Evolutionary conservation across 148 eudicot species (phyloP).

Genomic region (Chenopodium berlandieri): DNA sequence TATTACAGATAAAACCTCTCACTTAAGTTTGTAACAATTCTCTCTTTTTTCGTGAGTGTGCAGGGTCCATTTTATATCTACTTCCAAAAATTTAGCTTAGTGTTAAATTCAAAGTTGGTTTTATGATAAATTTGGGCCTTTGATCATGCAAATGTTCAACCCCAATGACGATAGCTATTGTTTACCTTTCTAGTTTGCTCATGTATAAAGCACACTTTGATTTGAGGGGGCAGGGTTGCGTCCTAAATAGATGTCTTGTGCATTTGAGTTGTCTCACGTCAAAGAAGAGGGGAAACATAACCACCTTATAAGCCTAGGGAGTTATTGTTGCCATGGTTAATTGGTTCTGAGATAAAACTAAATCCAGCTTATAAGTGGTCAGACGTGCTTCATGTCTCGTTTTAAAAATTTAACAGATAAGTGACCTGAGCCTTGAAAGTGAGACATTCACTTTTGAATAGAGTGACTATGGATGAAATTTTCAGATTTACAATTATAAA

Average conservation of each 20-base stretch:
- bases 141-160: background rate
- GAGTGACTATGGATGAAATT: background rate
- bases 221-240: too few relatives aligned
- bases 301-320: background rate
- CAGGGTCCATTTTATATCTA: too few relatives aligned
- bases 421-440: background rate
- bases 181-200: background rate
- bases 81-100: background rate
- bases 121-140: background rate
- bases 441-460: background rate
- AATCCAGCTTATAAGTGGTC: background rate
- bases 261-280: background rate
- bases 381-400: background rate
- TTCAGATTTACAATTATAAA: constrained; percentile 13
- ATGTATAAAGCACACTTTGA: background rate
- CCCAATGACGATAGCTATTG: background rate
- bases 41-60: background rate
- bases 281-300: background rate
- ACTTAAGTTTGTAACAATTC: background rate
- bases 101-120: background rate
- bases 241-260: background rate
- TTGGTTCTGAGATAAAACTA: background rate
- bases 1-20: background rate
- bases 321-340: background rate
- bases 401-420: background rate